Conservation (phyloP, 495 filamentous ascomycete species). For the Penicillium flavigenum region DNA sequence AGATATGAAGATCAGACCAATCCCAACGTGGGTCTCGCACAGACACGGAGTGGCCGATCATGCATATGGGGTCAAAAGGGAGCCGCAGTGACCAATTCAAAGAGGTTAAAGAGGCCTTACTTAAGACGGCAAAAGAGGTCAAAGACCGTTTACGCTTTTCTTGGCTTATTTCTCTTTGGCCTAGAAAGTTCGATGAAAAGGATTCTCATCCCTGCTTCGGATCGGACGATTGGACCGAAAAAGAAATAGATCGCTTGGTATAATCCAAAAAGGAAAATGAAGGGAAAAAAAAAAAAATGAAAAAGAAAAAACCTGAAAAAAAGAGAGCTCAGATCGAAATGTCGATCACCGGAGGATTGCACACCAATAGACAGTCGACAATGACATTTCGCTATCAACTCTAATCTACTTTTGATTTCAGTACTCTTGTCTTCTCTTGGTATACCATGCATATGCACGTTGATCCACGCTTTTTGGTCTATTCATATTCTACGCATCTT, state of each 20-base stretch:
- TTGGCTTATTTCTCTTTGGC: neutral
- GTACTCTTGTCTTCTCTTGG: too few species aligned
- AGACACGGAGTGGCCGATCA: neutral
- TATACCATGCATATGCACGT: too few species aligned
- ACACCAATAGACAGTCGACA: conserved; percentile 35
- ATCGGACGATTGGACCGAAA: conserved; percentile 22
- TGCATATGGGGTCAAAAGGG: neutral
- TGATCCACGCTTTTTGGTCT: too few species aligned
- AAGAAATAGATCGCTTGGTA: conserved; percentile 10
- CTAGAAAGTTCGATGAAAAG: conserved; percentile 13
- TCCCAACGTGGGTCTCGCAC: neutral
- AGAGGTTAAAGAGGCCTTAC: neutral
- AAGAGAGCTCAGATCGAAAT: conserved; percentile 30
- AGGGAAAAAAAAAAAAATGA: neutral
- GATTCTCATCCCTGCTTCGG: conserved; percentile 16
- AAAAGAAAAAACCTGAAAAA: neutral
- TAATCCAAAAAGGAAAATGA: neutral
- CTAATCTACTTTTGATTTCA: conserved; percentile 16
- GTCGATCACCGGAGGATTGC: conserved; percentile 42
- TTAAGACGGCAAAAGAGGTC: neutral
- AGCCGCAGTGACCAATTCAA: neutral
- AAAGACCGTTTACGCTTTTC: neutral
- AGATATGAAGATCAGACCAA: neutral
- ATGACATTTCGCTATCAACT: conserved; percentile 35
- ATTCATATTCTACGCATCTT: conserved; percentile 24